Conservation (phyloP, 495 filamentous ascomycete genomes). For the Aspergillus carlsbadensis region DNA sequence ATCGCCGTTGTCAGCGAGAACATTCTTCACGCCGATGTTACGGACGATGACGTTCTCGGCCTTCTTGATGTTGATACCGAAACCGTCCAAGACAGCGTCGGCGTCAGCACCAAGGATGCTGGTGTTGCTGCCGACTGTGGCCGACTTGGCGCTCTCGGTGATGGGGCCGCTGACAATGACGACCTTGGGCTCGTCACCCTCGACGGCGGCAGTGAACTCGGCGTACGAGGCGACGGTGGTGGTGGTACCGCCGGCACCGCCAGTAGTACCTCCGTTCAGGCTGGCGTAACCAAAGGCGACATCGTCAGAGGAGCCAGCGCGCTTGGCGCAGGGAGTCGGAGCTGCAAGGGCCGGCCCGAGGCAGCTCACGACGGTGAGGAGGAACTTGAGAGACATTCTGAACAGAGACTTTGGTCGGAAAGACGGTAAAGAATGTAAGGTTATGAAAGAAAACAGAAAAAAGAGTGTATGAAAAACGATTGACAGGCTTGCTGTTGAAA, state of each 20-base stretch:
- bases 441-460: neutral
- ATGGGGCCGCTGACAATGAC: slow-evolving; percentile 50
- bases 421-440: neutral
- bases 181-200: slow-evolving; percentile 42
- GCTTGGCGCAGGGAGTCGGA: slow-evolving; percentile 18
- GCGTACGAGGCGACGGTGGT: slow-evolving; percentile 59
- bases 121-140: slow-evolving; percentile 53
- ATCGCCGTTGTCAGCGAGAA: slow-evolving; percentile 58
- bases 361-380: slow-evolving; percentile 27
- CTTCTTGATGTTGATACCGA: slow-evolving; percentile 44
- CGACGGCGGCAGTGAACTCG: slow-evolving; percentile 49
- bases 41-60: slow-evolving; percentile 61
- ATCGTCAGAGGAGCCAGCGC: neutral
- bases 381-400: slow-evolving; percentile 28
- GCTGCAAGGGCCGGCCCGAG: slow-evolving; percentile 30
- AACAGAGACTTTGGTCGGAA: neutral
- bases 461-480: slow-evolving; percentile 5
- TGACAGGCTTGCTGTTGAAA: slow-evolving; percentile 16
- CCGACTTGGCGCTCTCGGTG: slow-evolving; percentile 38
- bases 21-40: slow-evolving; percentile 60
- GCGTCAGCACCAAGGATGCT: slow-evolving; percentile 48
- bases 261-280: slow-evolving; percentile 55
- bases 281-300: slow-evolving; percentile 39
- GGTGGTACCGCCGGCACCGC: slow-evolving; percentile 57
- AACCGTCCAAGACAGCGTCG: slow-evolving; percentile 29